Evolutionary conservation across 257 asterid genomes (phyloP), one percentile per base, ranked within the genome.

Genomic region (Nicotiana knightiana): DNA sequence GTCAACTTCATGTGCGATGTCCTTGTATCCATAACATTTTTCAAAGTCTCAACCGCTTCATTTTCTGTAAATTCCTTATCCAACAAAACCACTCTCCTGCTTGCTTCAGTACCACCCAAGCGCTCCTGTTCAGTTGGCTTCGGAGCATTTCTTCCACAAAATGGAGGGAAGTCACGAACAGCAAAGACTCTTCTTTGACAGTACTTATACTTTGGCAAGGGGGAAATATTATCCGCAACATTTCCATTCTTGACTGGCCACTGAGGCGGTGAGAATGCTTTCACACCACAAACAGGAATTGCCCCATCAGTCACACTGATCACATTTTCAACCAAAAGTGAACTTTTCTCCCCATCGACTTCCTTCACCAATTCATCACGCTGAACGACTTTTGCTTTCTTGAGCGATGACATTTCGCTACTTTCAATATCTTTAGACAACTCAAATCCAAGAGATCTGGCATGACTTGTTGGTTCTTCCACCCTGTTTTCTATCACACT

Each of bases 141-240:
- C 63, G 83, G 51, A 84, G 80, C 79, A 77, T 86, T 85, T 48
- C 57, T 79, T 67, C 98, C 97, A 80, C 97, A 91, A 76, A 76
- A 37, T 39, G 91, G 97, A 81, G 99, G 99, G 85, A 92, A 94
- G 86, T 91, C 90, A 67, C 97, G 98, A 73, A 82, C 82, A 67
- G 97, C 97, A 71, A 92, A 94, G 55, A 91, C 91, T 89, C 91
- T 91, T 90, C 97, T 89, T 59, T 75, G 76, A 51, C 84, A 75
- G 85, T 87, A 88, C 77, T 89, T 94, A 61, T 89, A 90, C 86
- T 86, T 91, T 39, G 84, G 86, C 86, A 86, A 85, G 35, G 73
- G 48, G 61, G 84, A 71, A 86, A 73, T 80, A 62, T 61, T 81
- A 24, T 85, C 87, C 75, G 62, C 71, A 76, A 80, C 81, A 51